A percentile compares a stretch with the other conserved stretches of the same genome.
Evolutionary conservation across 805 yeast species (phyloP).

Genomic region (Starmerella potacharoeniae): DNA sequence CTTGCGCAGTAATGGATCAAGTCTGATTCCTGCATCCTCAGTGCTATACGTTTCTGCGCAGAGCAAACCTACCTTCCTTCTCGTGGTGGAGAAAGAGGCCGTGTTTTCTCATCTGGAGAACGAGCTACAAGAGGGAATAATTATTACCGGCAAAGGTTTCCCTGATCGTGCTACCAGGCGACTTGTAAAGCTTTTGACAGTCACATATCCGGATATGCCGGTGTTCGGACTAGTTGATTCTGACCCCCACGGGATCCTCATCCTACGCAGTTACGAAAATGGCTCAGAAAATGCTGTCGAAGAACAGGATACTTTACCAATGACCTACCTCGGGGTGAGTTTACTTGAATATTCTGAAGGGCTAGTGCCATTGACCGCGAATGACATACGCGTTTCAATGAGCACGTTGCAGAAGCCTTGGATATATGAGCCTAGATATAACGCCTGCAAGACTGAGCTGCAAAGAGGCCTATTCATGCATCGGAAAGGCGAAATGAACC

Average conservation of each 20-base stretch:
- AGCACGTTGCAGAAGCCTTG: constrained; percentile 26
- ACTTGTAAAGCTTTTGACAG: constrained; percentile 30
- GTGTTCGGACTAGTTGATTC: constrained; percentile 46
- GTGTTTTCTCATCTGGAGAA: constrained; percentile 30
- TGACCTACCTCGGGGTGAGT: constrained; percentile 34
- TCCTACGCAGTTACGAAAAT: constrained; percentile 32
- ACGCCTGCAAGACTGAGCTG: constrained; percentile 35
- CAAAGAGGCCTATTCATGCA: constrained; percentile 42
- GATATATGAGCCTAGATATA: constrained; percentile 17
- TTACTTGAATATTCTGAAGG: constrained; percentile 33
- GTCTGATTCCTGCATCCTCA: constrained; percentile 31
- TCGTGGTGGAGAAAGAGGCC: constrained; percentile 44
- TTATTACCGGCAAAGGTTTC: constrained; percentile 55
- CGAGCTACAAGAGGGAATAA: constrained; percentile 22
- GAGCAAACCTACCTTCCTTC: constrained; percentile 26
- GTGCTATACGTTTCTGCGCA: constrained; percentile 21
- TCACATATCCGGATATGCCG: constrained; percentile 29
- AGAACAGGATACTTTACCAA: constrained; percentile 5
- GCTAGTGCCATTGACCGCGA: constrained; percentile 22
- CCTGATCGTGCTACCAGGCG: constrained; percentile 47
- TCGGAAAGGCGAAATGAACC: constrained; percentile 50
- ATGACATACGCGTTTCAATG: constrained; percentile 29
- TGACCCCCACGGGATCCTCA: constrained; percentile 53
- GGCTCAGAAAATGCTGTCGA: constrained; percentile 20
- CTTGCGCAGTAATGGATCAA: constrained; percentile 18